A percentile compares a stretch with the other conserved stretches of the same genome.
These are phyloP conservation scores for Aureobasidium sp. DNA, from an alignment of 2,329 filamentous ascomycete genomes.

Conservation along the genomic window DNA sequence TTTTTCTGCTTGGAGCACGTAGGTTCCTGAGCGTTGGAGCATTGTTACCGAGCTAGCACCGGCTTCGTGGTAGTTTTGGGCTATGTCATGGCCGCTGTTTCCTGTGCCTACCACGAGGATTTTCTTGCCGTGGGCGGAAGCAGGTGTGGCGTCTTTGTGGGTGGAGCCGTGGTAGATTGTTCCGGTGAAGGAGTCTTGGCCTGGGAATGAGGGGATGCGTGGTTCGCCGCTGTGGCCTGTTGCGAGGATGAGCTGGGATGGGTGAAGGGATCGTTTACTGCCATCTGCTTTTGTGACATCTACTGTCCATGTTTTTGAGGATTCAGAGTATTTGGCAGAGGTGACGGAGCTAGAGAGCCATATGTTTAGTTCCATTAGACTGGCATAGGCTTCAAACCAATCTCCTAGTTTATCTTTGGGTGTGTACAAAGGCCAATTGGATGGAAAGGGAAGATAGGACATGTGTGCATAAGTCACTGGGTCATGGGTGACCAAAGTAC, in stretches of 20 bases:
- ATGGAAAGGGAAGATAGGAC: constrained; percentile 71
- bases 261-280: constrained; percentile 61
- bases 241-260: constrained; percentile 70
- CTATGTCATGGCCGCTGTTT: constrained; percentile 58
- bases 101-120: constrained; percentile 56
- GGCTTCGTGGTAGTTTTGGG: constrained; percentile 62
- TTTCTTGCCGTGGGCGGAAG: constrained; percentile 40
- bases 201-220: constrained; percentile 54
- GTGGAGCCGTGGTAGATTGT: constrained; percentile 58
- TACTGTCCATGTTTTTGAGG: constrained; percentile 60
- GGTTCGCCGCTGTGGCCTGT: constrained; percentile 76
- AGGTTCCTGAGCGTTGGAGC: constrained; percentile 72
- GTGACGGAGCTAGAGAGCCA: constrained; percentile 64
- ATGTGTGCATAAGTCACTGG: constrained; percentile 68
- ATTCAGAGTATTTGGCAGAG: constrained; percentile 57
- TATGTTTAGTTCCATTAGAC: constrained; percentile 72
- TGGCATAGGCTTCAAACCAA: constrained; percentile 73
- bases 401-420: constrained; percentile 77
- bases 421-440: constrained; percentile 75
- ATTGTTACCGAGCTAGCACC: constrained; percentile 72
- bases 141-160: constrained; percentile 53
- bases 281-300: constrained; percentile 49
- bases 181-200: constrained; percentile 63
- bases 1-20: constrained; percentile 64
- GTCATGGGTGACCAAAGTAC: constrained; percentile 70